Base-by-base conservation (phyloP, 352 stramenopile species). In the Pythium dissotocum region DNA sequence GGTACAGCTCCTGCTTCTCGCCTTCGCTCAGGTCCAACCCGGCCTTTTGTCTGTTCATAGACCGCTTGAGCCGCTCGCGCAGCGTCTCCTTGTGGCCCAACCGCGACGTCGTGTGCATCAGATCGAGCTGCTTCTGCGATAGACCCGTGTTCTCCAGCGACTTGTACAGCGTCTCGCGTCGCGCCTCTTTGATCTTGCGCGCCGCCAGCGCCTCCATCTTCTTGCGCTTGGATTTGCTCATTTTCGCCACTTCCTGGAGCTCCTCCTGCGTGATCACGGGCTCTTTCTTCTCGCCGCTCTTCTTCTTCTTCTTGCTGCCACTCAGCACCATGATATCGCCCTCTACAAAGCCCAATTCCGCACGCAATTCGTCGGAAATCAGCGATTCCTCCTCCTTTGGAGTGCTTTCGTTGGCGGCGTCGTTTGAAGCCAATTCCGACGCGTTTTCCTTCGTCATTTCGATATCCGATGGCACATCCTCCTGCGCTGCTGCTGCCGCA, bases 61-160 rank as follows among this genome's bases (percentile, higher is more conserved):
- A 89, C 38, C 85, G 84, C 72, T 92, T 91, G 26, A 94, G 72
- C 0, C 86, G 84, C 49, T 94, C 85, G 13, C 82, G 77, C 61
- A 94, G 70, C 54, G 85, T 95, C 75, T 94, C 83, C 56, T 91
- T 92, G 77, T 95, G 85, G 4, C 87, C 87, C 40, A 95, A 76
- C 52, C 83, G 77, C 14, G 87, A 89, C 28, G 83, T 92, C 63
- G 85, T 87, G 77, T 90, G 80, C 73, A 94, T 81, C 51, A 94
- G 75, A 46, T 83, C 79, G 58, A 93, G 72, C 60, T 94, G 81
- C 42, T 86, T 79, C 40, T 80, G 67, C 32, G 84, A 82, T 36
- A 94, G 72, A 28, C 83, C 77, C 60, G 83, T 73, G 36, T 72
- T 60, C 71, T 89, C 77, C 9, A 94, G 72, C 42, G 87, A 95